These are phyloP conservation scores for Kwoniella shandongensis DNA, from an alignment of 768 basidiomycete species.

Conservation along the genomic window DNA sequence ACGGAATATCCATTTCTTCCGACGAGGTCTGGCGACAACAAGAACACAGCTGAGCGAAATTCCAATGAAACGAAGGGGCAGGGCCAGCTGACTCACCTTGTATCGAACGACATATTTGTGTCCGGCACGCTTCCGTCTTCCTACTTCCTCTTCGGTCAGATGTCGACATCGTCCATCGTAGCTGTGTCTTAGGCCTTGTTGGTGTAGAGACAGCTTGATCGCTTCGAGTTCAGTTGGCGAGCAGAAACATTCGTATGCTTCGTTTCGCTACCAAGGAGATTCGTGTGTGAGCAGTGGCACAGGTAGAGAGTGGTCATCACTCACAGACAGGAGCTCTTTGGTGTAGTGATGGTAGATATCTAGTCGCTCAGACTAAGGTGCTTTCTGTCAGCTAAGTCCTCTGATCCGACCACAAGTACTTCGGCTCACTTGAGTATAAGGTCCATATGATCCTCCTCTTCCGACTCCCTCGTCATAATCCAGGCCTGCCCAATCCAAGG, in stretches of 20 bases:
- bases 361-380: slow-evolving; percentile 74
- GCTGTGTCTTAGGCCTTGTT: slow-evolving; percentile 69
- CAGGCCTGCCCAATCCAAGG: slow-evolving; percentile 86
- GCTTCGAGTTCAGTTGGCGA: slow-evolving; percentile 67
- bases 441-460: slow-evolving; percentile 69
- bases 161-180: slow-evolving; percentile 89
- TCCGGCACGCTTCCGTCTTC: slow-evolving; percentile 68
- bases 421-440: slow-evolving; percentile 75
- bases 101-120: slow-evolving; percentile 81
- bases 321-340: slow-evolving; percentile 71
- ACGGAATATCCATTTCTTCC: slow-evolving; percentile 58
- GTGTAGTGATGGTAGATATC: slow-evolving; percentile 79
- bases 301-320: slow-evolving; percentile 22
- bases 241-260: slow-evolving; percentile 96
- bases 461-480: slow-evolving; percentile 93
- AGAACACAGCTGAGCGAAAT: background rate
- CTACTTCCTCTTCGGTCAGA: slow-evolving; percentile 80
- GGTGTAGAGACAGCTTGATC: slow-evolving; percentile 69
- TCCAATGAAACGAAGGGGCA: background rate
- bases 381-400: slow-evolving; percentile 7
- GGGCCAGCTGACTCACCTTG: slow-evolving; percentile 61
- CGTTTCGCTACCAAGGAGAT: slow-evolving; percentile 62
- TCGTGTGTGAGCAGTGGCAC: background rate
- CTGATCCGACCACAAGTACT: too few species aligned
- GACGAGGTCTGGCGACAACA: slow-evolving; percentile 50